Percentiles rank a stretch among this genome's conserved stretches.
phyloP scores from a whole-genome alignment of 2,329 filamentous ascomycete genomes.

The Penicillium sp. region DNA sequence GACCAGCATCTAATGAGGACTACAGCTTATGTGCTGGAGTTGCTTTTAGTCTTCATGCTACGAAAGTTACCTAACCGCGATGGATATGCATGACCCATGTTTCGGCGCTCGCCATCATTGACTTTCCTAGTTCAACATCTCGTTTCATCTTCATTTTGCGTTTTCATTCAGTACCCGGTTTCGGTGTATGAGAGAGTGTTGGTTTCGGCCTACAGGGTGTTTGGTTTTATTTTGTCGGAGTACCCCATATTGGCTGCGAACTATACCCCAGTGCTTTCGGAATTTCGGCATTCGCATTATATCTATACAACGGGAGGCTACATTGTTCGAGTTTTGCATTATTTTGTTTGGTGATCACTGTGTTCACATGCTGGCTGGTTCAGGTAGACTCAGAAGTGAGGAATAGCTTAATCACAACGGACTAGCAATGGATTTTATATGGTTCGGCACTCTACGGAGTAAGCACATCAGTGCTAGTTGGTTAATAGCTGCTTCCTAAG shows the following conservation, averaged over 20 bases:
- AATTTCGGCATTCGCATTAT: neutral
- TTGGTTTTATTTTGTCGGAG: conserved; percentile 6
- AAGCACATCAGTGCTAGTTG: neutral
- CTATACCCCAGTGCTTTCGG: neutral
- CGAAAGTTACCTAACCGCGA: conserved; percentile 19
- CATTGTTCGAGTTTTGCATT: neutral
- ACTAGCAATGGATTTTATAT: neutral
- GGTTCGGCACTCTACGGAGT: neutral
- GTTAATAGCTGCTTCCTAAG: neutral
- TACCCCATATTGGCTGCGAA: neutral
- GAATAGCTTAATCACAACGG: neutral
- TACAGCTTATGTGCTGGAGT: conserved; percentile 21
- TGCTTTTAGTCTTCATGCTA: conserved; percentile 21
- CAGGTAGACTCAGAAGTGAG: neutral
- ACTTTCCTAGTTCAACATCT: neutral
- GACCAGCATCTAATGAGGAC: conserved; percentile 19
- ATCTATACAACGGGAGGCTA: conserved; percentile 1
- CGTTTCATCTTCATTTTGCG: neutral
- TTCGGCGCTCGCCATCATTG: conserved; percentile 1
- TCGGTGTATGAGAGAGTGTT: neutral
- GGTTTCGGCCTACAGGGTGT: neutral
- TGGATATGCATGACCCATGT: conserved; percentile 7
- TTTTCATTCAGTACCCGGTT: neutral
- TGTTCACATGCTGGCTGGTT: neutral
- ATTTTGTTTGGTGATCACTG: neutral